phyloP scores from a whole-genome alignment of 176 grass and related monocot genomes.

The Chrysopogon serrulatus region DNA sequence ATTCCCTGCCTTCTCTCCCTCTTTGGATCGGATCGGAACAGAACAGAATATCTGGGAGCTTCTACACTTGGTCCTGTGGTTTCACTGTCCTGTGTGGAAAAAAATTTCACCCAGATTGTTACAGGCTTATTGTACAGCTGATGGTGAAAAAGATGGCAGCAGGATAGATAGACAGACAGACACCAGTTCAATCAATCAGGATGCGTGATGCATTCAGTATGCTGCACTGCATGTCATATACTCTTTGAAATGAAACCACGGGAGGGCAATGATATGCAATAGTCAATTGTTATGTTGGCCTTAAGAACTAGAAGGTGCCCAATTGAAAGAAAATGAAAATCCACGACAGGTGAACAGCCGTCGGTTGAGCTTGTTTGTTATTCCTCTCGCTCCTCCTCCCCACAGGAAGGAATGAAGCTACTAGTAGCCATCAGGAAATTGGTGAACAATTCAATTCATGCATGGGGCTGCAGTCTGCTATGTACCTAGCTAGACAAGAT shows the following conservation, averaged over 20 bases:
- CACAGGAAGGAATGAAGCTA: background rate
- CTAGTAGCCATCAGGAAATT: background rate
- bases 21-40: background rate
- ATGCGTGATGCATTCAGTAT: background rate
- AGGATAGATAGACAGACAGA: background rate
- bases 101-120: background rate
- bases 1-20: constrained; percentile 34
- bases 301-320: background rate
- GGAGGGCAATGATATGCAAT: background rate
- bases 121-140: background rate
- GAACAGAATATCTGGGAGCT: background rate
- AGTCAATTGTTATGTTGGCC: background rate
- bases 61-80: background rate
- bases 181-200: background rate
- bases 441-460: background rate
- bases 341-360: background rate
- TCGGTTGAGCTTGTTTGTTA: background rate
- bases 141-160: background rate
- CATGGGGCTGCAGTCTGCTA: background rate
- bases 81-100: no score
- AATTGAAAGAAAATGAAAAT: background rate
- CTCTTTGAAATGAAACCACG: background rate
- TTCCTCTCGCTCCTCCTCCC: no score
- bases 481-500: background rate
- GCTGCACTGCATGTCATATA: background rate